Percentiles rank a stretch among this genome's conserved stretches.
Evolutionary conservation across 345 rosid species (phyloP).

Genomic region (Adansonia digitata): DNA sequence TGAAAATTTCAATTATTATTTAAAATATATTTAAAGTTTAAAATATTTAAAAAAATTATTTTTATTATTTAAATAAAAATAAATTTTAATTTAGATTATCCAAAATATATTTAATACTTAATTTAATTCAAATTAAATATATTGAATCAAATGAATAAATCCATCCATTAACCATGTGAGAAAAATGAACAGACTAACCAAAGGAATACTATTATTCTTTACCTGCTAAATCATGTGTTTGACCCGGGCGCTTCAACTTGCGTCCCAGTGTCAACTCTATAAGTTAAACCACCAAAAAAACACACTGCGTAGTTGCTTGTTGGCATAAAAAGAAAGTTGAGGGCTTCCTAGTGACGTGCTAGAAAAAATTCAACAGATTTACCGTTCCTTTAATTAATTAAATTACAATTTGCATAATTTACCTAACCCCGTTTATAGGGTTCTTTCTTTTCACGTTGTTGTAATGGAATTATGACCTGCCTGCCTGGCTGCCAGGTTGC

Average conservation of each 20-base stretch:
- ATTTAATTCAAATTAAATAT: too few species aligned
- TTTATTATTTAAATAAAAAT: too few species aligned
- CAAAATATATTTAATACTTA: too few species aligned
- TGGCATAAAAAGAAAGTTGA: neutral
- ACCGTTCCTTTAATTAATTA: neutral
- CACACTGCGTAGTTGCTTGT: neutral
- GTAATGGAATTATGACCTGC: neutral
- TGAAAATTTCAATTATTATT: too few species aligned
- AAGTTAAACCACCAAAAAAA: neutral
- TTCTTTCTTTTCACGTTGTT: neutral
- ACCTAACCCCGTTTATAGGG: conserved; percentile 20
- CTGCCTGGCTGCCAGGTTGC: conserved; percentile 1
- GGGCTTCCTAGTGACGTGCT: conserved; percentile 1
- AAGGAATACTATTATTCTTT: too few species aligned
- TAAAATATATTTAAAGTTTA: too few species aligned
- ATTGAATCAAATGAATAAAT: too few species aligned
- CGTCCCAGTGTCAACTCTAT: neutral
- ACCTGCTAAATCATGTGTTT: too few species aligned
- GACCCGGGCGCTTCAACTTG: neutral
- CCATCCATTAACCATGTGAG: too few species aligned
- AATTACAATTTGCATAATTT: neutral
- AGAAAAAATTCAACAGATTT: neutral
- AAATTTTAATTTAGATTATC: too few species aligned
- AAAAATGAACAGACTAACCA: too few species aligned
- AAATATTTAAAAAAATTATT: too few species aligned